phyloP scores from a whole-genome alignment of 257 asterid genomes.

The Solanum pimpinellifolium region DNA sequence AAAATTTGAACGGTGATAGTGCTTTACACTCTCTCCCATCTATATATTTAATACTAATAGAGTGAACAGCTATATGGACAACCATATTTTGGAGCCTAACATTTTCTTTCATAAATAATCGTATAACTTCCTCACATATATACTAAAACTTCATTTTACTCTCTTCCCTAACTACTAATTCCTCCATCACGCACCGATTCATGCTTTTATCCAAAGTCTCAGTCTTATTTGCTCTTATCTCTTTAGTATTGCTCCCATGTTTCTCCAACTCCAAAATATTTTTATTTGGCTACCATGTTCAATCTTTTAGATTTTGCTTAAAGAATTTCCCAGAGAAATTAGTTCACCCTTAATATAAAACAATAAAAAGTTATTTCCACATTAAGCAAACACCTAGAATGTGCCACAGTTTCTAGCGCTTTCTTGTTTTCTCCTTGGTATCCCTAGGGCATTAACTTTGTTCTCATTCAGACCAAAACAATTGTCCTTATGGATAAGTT shows the following conservation, averaged over 20 bases:
- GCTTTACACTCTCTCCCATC: neutral
- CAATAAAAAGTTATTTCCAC: neutral
- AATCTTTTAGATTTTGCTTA: neutral
- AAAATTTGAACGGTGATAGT: neutral
- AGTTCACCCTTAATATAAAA: neutral
- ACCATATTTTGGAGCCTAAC: neutral
- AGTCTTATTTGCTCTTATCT: neutral
- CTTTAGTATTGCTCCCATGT: neutral
- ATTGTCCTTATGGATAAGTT: neutral
- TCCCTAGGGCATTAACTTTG: neutral
- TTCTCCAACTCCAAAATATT: neutral
- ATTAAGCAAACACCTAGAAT: neutral
- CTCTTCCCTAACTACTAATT: neutral
- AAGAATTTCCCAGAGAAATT: neutral
- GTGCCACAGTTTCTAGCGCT: neutral
- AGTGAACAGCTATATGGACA: neutral
- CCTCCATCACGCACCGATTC: neutral
- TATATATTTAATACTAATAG: neutral
- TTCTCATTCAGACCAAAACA: neutral
- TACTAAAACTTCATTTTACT: neutral
- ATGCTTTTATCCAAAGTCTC: neutral
- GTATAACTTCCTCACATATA: neutral
- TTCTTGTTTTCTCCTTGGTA: neutral
- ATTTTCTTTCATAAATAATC: neutral
- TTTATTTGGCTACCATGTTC: neutral